Percentiles rank a stretch among this genome's conserved stretches.
Evolutionary conservation across 768 basidiomycete species (phyloP).

Genomic region (Mycena indigotica): DNA sequence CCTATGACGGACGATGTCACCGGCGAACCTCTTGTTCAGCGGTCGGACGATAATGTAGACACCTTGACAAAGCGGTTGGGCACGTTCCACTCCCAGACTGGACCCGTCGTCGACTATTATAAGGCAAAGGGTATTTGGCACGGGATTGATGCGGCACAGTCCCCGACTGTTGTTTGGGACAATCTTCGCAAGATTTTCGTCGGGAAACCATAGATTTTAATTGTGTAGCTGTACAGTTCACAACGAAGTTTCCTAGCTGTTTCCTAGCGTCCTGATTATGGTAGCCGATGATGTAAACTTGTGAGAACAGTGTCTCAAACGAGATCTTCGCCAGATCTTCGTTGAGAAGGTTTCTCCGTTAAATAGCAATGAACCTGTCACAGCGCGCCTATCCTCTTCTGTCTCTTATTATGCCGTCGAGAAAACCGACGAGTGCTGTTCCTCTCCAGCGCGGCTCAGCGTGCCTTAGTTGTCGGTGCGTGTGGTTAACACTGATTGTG

Average conservation of each 20-base stretch:
- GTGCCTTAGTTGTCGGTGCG: slow-evolving; percentile 39
- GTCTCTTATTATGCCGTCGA: slow-evolving; percentile 24
- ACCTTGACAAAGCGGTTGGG: slow-evolving; percentile 85
- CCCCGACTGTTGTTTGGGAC: slow-evolving; percentile 91
- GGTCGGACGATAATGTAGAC: slow-evolving; percentile 97
- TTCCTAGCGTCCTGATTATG: not conserved
- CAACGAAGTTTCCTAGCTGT: slow-evolving; percentile 17
- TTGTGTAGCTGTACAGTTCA: slow-evolving; percentile 13
- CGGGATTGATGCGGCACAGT: slow-evolving; percentile 91
- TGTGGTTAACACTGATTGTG: not conserved
- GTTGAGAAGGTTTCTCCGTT: not conserved
- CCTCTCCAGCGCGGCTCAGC: slow-evolving; percentile 42
- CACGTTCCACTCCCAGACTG: slow-evolving; percentile 93
- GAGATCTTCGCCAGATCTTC: not conserved
- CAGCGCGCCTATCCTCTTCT: not conserved
- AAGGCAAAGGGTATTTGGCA: slow-evolving; percentile 88
- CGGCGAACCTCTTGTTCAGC: slow-evolving; percentile 94
- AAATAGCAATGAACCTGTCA: not conserved
- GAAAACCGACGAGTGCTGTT: slow-evolving; percentile 29
- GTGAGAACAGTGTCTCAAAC: not conserved
- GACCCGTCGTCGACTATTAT: slow-evolving; percentile 96
- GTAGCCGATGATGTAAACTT: not conserved
- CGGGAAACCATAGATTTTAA: slow-evolving; percentile 47
- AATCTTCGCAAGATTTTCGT: slow-evolving; percentile 68
- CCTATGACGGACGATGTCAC: slow-evolving; percentile 90